Percentiles rank a stretch among this genome's conserved stretches.
Conservation (phyloP, 1,139 yeast genomes). For the Debaryomyces subglobosus region DNA sequence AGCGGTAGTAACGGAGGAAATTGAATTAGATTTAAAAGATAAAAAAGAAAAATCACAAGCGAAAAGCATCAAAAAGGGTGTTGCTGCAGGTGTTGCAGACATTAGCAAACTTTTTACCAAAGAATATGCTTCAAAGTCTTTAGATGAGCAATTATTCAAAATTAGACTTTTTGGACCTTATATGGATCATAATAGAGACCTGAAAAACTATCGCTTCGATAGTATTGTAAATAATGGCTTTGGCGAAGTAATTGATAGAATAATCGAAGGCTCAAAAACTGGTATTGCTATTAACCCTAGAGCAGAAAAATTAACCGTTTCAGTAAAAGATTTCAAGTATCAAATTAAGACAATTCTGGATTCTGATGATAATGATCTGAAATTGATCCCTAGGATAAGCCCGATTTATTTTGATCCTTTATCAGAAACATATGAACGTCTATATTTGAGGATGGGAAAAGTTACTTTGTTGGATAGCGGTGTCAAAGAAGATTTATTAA, state of each 20-base stretch:
- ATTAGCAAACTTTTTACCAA: slow-evolving; percentile 77
- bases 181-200: slow-evolving; percentile 39
- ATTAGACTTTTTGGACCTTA: slow-evolving; percentile 76
- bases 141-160: slow-evolving; percentile 72
- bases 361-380: slow-evolving; percentile 39
- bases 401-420: slow-evolving; percentile 67
- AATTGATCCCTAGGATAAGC: slow-evolving; percentile 62
- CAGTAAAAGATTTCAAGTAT: slow-evolving; percentile 74
- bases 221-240: slow-evolving; percentile 67
- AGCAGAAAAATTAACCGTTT: slow-evolving; percentile 70
- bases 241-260: slow-evolving; percentile 85
- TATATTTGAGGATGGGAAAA: slow-evolving; percentile 61
- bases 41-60: slow-evolving; percentile 29
- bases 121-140: slow-evolving; percentile 58
- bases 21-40: slow-evolving; percentile 38
- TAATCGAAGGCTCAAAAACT: slow-evolving; percentile 71
- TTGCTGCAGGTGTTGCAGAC: slow-evolving; percentile 89
- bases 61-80: slow-evolving; percentile 68
- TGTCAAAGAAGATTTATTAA: slow-evolving; percentile 43
- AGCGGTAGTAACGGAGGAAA: slow-evolving; percentile 66
- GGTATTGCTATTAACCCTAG: slow-evolving; percentile 86
- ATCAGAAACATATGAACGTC: slow-evolving; percentile 60
- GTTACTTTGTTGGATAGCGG: slow-evolving; percentile 37
- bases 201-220: slow-evolving; percentile 22
- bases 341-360: slow-evolving; percentile 46